Evolutionary conservation across 2,329 filamentous ascomycete genomes (phyloP), one percentile per base, ranked within the genome.

Genomic region (Venturia asperata): DNA sequence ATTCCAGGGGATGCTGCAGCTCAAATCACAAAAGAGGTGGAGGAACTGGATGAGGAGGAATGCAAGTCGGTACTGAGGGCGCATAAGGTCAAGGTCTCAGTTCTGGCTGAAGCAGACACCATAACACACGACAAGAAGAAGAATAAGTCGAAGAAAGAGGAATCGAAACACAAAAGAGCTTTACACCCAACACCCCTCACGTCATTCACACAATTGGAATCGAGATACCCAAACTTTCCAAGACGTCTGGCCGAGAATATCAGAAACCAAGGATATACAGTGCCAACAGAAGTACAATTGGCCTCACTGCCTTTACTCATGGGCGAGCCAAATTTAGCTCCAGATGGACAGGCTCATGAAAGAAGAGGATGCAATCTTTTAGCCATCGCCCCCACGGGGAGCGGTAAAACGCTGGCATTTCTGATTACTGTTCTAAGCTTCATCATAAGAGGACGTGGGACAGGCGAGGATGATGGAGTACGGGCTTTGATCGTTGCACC

Each of bases 361-460:
- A 65, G 67, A 41, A 39, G 64, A 15, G 66, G 70, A 27, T 78
- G 93, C 5, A 88, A 99, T 78, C 85, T 99, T 47, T 77, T 99
- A 68, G 90, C 91, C 0, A 87, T 97, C 55, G 94, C 94, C 3
- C 94, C 94, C 1, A 99, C 94, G 0, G 94, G 94, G 30, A 97
- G 93, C 74, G 94, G 94, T 56, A 99, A 99, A 80, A 99, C 94
- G 0, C 80, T 99, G 68, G 91, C 92, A 21, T 99, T 97, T 72
- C 77, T 97, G 71, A 89, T 99, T 52, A 92, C 93, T 0, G 83
- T 92, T 3, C 86, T 99, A 70, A 88, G 96, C 72, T 83, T 85
- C 58, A 86, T 96, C 21, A 68, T 76, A n/a, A 69, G 70, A 3
- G 69, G 74, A 9, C 37, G 47, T 6, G 66, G 67, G 9, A 55